A percentile compares a stretch with the other conserved stretches of the same genome.
phyloP scores from a whole-genome alignment of 768 basidiomycete species.

The Phaeotremella fagi region DNA sequence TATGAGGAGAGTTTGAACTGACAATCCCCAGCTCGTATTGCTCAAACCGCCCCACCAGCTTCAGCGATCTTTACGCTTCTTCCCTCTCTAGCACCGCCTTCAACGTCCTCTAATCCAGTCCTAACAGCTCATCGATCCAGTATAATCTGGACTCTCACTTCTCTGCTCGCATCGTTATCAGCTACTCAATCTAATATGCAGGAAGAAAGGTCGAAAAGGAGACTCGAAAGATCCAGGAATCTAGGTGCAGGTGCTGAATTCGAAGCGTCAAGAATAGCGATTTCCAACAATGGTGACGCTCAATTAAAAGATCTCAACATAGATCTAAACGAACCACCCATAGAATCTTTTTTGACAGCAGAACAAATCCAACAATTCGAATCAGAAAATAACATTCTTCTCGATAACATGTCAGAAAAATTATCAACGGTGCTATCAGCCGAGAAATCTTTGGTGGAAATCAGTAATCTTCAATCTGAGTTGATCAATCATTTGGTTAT shows the following conservation, averaged over 20 bases:
- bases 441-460: constrained; percentile 85
- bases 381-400: constrained; percentile 78
- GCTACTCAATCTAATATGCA: constrained; percentile 81
- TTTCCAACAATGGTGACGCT: not conserved
- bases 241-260: constrained; percentile 62
- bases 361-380: constrained; percentile 78
- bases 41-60: not conserved
- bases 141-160: constrained; percentile 84
- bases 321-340: constrained; percentile 60
- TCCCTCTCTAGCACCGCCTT: constrained; percentile 35
- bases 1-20: not conserved
- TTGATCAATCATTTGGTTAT: constrained; percentile 77
- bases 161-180: constrained; percentile 71
- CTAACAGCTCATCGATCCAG: constrained; percentile 86
- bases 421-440: constrained; percentile 86
- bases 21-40: constrained; percentile 4
- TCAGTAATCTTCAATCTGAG: constrained; percentile 87
- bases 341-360: constrained; percentile 21
- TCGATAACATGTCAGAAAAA: constrained; percentile 77
- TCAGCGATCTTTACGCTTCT: not conserved
- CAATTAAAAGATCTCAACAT: constrained; percentile 55
- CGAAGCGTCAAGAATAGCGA: constrained; percentile 39
- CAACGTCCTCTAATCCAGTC: constrained; percentile 56
- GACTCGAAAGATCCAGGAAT: constrained; percentile 74
- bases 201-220: constrained; percentile 84